Evolutionary conservation across 2,329 filamentous ascomycete species (phyloP), one percentile per base, ranked within the genome.

Genomic region (Xylaria hypoxylon): DNA sequence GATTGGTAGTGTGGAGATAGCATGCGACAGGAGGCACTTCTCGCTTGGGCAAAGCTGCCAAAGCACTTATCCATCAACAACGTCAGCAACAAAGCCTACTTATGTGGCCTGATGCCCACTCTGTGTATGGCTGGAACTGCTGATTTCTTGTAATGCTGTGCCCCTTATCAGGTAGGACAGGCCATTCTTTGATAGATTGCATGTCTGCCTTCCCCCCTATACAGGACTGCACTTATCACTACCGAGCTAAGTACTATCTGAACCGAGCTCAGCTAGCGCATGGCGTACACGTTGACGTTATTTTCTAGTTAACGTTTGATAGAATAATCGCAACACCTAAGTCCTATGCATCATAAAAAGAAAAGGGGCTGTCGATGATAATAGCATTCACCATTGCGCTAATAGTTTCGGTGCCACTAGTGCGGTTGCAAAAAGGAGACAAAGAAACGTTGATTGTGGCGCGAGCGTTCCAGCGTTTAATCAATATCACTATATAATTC

Each of bases 291-390:
- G 52, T 40, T 31, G 35, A 28, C 52, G 15, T 55, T 48, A 48
- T 19, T 42, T 26, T 5, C 33, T 35, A 55, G 42, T 44, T 42
- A 31, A 50, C 22, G 22, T 40, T 33, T 17, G 50, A 33, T 44
- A 35, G 56, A 44, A 58, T 26, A 40, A 33, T 24, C 26, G n/a
- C 11, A 10, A 48, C 3, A n/a, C n/a, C n/a, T 26, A 56, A 44
- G 53, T 50, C 63, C 57, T 44, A 61, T 44, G 63, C 64, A 59
- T 66, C 44, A 2, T 53, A 52, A 62, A 62, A 62, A 66, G 48
- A 59, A 66, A 62, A 48, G 26, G 53, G 40, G 31, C 15, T 48
- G 48, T 63, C 48, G 59, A 55, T 63, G 59, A 58, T 59, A 65
- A 53, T 24, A 47, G 48, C 24, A 40, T 62, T 26, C 3, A 26